Base-by-base conservation (phyloP, 2,329 filamentous ascomycete genomes). In the Penicillium sp. region DNA sequence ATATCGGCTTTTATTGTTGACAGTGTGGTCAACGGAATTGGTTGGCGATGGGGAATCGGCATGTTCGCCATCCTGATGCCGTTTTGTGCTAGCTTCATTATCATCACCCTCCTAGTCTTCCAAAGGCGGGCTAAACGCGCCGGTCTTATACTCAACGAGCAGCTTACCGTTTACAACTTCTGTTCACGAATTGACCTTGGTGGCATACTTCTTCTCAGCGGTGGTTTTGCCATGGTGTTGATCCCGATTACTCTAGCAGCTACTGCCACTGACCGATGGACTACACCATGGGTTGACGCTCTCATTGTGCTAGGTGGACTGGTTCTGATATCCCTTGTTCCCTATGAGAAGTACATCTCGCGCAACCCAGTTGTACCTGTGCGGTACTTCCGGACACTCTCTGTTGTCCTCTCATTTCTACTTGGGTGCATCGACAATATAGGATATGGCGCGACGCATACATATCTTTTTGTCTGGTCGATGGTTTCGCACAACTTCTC, bases 391-490 rank as follows among this genome's bases (percentile, higher is more conserved):
- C 73, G 73, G 30, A 80, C 78, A 45, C 60, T 73, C 5, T 78
- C 81, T 13, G 81, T 85, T 29, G 66, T 79, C 19, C 68, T 82
- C 15, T 76, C 76, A 15, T 71, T 80, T 9, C 53, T 79, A 1
- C 71, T 83, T 13, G 76, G 76, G 11, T 70, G 77, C 11, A 67
- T 79, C 38, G 83, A 85, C 64, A 73, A 74, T 5, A 67, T 84
- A 48, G 80, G 78, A 15, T 83, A 82, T 65, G 65, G 71, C 17
- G 74, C 73, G 50, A 83, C 81, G 0, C 81, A 84, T 66, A 79
- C 79, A 6, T 84, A 83, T 66, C 72, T 84, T 7, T 83, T 83
- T 64, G 69, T 80, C 29, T 84, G 82, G 82, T 75, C 74, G 0
- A 77, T 75, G 7, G 76, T 83, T 3, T 76, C 81, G 0, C 79